Evolutionary conservation across 805 yeast genomes (phyloP).

Genomic region (Myxozyma nipponensis): DNA sequence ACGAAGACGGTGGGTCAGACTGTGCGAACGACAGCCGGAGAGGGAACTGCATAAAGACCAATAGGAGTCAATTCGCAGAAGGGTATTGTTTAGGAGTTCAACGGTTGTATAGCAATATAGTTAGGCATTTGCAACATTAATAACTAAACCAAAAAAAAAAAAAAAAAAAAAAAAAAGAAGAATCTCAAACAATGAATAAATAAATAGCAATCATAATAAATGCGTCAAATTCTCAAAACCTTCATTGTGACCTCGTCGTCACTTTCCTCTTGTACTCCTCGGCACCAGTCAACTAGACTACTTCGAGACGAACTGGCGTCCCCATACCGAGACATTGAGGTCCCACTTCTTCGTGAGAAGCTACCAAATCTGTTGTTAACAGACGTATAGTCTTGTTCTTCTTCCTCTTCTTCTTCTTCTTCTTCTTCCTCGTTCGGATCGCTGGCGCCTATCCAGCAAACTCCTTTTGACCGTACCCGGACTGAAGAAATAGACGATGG

Average conservation of each 20-base stretch:
- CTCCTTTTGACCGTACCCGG: conserved; percentile 12
- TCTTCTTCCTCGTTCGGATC: neutral
- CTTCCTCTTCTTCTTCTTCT: neutral
- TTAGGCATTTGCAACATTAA: neutral
- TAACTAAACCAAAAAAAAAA: neutral
- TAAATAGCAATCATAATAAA: conserved; percentile 3
- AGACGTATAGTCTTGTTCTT: too few species aligned
- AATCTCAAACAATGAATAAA: neutral
- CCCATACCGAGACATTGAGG: too few species aligned
- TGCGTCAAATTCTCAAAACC: neutral
- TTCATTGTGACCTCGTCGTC: conserved; percentile 2
- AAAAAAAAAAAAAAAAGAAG: neutral
- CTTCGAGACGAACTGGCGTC: neutral
- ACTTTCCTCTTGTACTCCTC: conserved; percentile 4
- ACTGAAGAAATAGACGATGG: neutral
- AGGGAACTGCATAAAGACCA: neutral
- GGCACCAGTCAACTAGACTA: conserved; percentile 6
- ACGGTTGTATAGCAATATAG: too few species aligned
- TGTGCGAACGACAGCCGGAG: conserved; percentile 32
- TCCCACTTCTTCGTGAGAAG: too few species aligned
- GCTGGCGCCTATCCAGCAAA: conserved; percentile 21
- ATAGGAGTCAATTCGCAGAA: too few species aligned
- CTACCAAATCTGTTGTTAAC: too few species aligned
- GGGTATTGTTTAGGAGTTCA: too few species aligned
- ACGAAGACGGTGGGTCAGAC: conserved; percentile 40